Conservation (phyloP, 2,329 filamentous ascomycete species). For the Apiospora sp. region DNA sequence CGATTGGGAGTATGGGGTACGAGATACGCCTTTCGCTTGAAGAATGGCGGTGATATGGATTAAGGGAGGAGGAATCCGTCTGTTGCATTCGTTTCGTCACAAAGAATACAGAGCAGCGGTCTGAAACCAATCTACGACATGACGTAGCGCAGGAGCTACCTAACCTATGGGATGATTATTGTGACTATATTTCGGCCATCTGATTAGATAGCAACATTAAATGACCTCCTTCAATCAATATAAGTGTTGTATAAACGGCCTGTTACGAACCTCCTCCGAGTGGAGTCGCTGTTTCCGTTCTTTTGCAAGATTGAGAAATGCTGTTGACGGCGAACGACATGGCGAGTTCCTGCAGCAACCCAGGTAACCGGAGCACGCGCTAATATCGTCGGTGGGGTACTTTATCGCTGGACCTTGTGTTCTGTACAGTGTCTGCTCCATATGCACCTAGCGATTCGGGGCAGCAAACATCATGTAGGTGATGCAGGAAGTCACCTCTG, state of each 20-base stretch:
- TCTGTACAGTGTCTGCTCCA: not conserved
- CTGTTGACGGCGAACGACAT: slow-evolving; percentile 1
- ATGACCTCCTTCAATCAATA: not conserved
- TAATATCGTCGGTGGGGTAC: slow-evolving; percentile 6
- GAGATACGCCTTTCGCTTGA: not conserved
- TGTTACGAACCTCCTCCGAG: not conserved
- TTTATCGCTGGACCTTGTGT: not conserved
- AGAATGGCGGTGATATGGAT: not conserved
- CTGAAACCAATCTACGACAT: slow-evolving; percentile 7
- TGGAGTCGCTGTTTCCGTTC: not conserved
- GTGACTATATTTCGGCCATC: not conserved
- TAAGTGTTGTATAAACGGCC: not conserved
- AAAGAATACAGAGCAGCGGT: not conserved
- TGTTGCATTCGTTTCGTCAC: not conserved
- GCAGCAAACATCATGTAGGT: not conserved
- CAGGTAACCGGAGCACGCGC: slow-evolving; percentile 5
- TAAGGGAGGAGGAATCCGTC: not conserved
- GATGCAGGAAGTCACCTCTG: not conserved
- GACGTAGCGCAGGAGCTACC: slow-evolving; percentile 1
- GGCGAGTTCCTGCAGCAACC: slow-evolving; percentile 19
- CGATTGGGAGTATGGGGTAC: not conserved
- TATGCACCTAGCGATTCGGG: not conserved
- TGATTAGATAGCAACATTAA: not conserved
- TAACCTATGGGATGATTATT: not conserved
- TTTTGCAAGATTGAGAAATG: not conserved